phyloP scores from a whole-genome alignment of 2,329 filamentous ascomycete species.

The Talaromyces albobiverticillius region DNA sequence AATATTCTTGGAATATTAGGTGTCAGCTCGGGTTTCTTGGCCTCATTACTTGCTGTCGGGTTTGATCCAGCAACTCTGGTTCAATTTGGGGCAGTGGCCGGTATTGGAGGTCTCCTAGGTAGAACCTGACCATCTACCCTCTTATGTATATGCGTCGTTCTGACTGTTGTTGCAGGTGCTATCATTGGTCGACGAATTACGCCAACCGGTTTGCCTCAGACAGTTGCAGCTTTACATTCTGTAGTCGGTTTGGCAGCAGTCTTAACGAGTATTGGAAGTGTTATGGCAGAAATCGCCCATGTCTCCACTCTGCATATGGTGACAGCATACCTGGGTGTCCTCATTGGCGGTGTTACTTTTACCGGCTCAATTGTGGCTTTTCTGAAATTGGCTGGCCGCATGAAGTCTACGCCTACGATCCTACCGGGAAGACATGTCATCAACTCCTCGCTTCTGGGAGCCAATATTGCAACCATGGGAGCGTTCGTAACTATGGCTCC shows the following conservation, averaged over 20 bases:
- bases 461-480: constrained; percentile 79
- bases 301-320: constrained; percentile 78
- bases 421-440: constrained; percentile 73
- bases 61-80: constrained; percentile 74
- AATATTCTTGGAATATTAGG: constrained; percentile 85
- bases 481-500: constrained; percentile 79
- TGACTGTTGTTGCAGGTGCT: constrained; percentile 49
- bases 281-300: constrained; percentile 69
- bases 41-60: constrained; percentile 76
- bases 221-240: constrained; percentile 82
- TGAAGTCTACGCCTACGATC: constrained; percentile 72
- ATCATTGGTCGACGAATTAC: constrained; percentile 83
- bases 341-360: constrained; percentile 86
- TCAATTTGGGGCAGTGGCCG: constrained; percentile 75
- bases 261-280: constrained; percentile 81
- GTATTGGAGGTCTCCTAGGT: constrained; percentile 65
- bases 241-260: constrained; percentile 88
- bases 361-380: constrained; percentile 89
- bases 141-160: neutral
- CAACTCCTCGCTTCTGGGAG: constrained; percentile 70
- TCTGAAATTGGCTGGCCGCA: constrained; percentile 76
- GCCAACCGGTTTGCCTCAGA: constrained; percentile 83
- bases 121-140: neutral
- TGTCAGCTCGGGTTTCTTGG: constrained; percentile 77
- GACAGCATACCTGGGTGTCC: constrained; percentile 78